phyloP scores from a whole-genome alignment of 768 basidiomycete species.

The Amanita muscaria region DNA sequence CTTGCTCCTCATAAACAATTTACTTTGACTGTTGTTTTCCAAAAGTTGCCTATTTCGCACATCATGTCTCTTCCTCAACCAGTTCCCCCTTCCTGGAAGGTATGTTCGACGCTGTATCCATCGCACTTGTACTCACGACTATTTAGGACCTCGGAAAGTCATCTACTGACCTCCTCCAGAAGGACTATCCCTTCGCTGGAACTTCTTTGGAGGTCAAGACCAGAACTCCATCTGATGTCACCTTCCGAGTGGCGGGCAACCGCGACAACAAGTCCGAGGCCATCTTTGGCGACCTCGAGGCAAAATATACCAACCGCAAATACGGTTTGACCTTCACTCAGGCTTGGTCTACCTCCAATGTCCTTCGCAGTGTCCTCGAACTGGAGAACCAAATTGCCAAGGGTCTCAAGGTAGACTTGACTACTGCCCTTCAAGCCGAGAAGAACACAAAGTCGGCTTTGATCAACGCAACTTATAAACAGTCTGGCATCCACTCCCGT shows the following conservation, averaged over 20 bases:
- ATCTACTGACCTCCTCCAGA: slow-evolving; percentile 86
- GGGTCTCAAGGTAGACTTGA: slow-evolving; percentile 92
- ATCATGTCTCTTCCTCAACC: slow-evolving; percentile 90
- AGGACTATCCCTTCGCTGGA: slow-evolving; percentile 82
- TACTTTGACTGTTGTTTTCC: too few species aligned
- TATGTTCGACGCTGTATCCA: slow-evolving; percentile 18
- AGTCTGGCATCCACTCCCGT: slow-evolving; percentile 89
- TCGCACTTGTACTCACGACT: slow-evolving; percentile 7
- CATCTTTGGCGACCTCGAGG: slow-evolving; percentile 91
- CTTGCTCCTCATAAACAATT: slow-evolving; percentile 13
- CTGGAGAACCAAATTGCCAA: slow-evolving; percentile 96
- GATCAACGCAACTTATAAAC: slow-evolving; percentile 85
- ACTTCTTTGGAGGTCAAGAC: slow-evolving; percentile 81
- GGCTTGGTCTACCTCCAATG: slow-evolving; percentile 92
- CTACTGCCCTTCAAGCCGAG: slow-evolving; percentile 76
- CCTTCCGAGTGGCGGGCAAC: slow-evolving; percentile 87
- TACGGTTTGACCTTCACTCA: slow-evolving; percentile 93
- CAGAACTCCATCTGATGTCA: slow-evolving; percentile 77
- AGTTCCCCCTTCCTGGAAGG: slow-evolving; percentile 97
- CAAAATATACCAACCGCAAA: slow-evolving; percentile 85
- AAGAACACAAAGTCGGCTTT: slow-evolving; percentile 82
- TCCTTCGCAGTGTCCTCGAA: slow-evolving; percentile 87
- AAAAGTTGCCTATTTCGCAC: slow-evolving; percentile 8
- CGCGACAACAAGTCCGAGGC: slow-evolving; percentile 63
- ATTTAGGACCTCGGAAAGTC: slow-evolving; percentile 91